Evolutionary conservation across 768 basidiomycete genomes (phyloP).

Genomic region (Podaxis carcinomalis): DNA sequence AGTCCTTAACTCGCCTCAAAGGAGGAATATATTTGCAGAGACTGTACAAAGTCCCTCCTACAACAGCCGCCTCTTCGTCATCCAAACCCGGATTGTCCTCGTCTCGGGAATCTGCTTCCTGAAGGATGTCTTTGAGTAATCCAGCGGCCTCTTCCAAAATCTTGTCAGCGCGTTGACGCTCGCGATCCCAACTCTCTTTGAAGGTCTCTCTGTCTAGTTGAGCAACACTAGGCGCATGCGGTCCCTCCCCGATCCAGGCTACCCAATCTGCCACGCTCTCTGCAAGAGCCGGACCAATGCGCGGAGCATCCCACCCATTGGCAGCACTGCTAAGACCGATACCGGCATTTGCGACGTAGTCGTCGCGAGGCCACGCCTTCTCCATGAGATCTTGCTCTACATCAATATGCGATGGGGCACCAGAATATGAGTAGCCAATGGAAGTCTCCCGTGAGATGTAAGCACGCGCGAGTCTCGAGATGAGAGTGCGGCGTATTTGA

Average conservation of each 20-base stretch:
- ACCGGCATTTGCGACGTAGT: constrained; percentile 27
- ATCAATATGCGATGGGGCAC: constrained; percentile 54
- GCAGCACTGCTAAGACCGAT: constrained; percentile 20
- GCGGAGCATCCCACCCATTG: constrained; percentile 62
- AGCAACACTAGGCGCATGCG: constrained; percentile 23
- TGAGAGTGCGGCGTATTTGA: constrained; percentile 58
- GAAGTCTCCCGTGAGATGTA: constrained; percentile 56
- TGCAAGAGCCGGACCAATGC: constrained; percentile 50
- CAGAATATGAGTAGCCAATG: constrained; percentile 52
- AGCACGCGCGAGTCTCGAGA: constrained; percentile 59
- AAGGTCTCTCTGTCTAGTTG: not conserved
- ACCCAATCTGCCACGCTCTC: constrained; percentile 62
- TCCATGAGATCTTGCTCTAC: constrained; percentile 65
- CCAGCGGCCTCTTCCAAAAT: constrained; percentile 69
- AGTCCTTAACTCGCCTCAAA: constrained; percentile 46
- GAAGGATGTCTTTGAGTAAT: constrained; percentile 66
- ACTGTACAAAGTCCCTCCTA: constrained; percentile 58
- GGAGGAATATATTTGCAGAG: constrained; percentile 54
- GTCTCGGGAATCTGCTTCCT: constrained; percentile 65
- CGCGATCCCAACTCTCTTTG: constrained; percentile 25
- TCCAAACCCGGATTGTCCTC: constrained; percentile 49
- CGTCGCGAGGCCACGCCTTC: constrained; percentile 69
- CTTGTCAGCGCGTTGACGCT: constrained; percentile 31
- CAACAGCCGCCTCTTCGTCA: constrained; percentile 62
- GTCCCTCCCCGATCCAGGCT: constrained; percentile 21